phyloP scores from a whole-genome alignment of 352 stramenopile genomes.

The Phytophthora aleatoria region DNA sequence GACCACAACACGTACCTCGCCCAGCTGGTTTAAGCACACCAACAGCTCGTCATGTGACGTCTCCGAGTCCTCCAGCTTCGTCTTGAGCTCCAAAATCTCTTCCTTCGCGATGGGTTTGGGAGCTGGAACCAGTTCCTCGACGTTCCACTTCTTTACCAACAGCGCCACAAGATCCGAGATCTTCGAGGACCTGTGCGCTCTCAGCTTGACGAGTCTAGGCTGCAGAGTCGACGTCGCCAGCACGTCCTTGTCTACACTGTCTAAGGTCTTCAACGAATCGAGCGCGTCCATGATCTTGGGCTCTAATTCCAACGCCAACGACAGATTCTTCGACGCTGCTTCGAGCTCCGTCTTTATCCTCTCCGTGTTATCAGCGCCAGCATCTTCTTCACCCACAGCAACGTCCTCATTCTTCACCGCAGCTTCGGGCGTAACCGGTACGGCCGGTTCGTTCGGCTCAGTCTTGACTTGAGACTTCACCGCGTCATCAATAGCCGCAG shows the following conservation, averaged over 20 bases:
- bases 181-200: constrained; percentile 33
- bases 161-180: constrained; percentile 41
- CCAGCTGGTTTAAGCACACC: constrained; percentile 53
- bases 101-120: constrained; percentile 58
- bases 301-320: constrained; percentile 37
- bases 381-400: constrained; percentile 9
- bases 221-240: constrained; percentile 40
- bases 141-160: constrained; percentile 52
- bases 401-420: constrained; percentile 28
- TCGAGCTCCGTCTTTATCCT: constrained; percentile 33
- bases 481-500: constrained; percentile 9
- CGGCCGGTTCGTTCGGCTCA: constrained; percentile 15
- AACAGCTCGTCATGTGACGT: constrained; percentile 79
- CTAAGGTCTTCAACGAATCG: constrained; percentile 33
- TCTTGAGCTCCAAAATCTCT: constrained; percentile 64
- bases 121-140: constrained; percentile 51
- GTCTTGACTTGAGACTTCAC: constrained; percentile 22
- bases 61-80: constrained; percentile 49
- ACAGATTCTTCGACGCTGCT: constrained; percentile 45
- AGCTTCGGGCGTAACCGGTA: constrained; percentile 9
- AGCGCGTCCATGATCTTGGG: constrained; percentile 47
- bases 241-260: constrained; percentile 37
- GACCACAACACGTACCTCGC: constrained; percentile 34
- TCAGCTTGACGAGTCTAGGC: constrained; percentile 44
- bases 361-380: constrained; percentile 9